Percentiles rank a stretch among this genome's conserved stretches.
phyloP scores from a whole-genome alignment of 2,329 filamentous ascomycete genomes.

The Fragosphaeria purpurea region DNA sequence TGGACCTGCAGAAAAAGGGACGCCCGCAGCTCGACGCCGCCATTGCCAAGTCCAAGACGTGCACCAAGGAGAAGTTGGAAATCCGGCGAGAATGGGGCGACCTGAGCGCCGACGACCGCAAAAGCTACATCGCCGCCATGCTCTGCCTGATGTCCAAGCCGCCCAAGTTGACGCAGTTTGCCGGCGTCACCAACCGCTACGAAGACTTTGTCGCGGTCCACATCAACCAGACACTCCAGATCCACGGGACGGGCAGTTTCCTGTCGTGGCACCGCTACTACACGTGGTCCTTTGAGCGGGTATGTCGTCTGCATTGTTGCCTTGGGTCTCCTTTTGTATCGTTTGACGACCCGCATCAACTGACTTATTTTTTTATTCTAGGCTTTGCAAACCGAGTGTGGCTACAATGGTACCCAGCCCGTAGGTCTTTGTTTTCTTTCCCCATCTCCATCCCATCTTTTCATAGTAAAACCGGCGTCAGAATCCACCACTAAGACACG shows the following conservation, averaged over 20 bases:
- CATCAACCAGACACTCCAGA: conserved; percentile 23
- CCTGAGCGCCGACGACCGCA: conserved; percentile 18
- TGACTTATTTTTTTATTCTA: not conserved
- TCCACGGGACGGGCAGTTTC: conserved; percentile 26
- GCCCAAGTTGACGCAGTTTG: conserved; percentile 18
- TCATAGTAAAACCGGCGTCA: too few species aligned
- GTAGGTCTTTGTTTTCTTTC: not conserved
- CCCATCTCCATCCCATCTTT: not conserved
- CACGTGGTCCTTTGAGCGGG: conserved; percentile 27
- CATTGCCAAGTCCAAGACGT: conserved; percentile 22
- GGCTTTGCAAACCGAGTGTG: conserved; percentile 24
- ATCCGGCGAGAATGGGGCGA: conserved; percentile 23
- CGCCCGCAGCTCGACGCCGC: conserved; percentile 16
- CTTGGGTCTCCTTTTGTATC: too few species aligned
- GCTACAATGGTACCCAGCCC: conserved; percentile 29
- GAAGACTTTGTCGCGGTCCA: conserved; percentile 28
- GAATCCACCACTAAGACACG: not conserved
- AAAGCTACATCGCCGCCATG: conserved; percentile 23
- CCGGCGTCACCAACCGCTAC: conserved; percentile 9
- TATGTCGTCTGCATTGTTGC: not conserved
- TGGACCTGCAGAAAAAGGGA: conserved; percentile 20
- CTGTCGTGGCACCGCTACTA: conserved; percentile 35
- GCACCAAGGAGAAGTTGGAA: conserved; percentile 20
- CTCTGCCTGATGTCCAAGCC: conserved; percentile 23
- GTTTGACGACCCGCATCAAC: too few species aligned